Evolutionary conservation across 805 yeast genomes (phyloP), one percentile per base, ranked within the genome.

Genomic region (Blastobotrys mokoenaii): DNA sequence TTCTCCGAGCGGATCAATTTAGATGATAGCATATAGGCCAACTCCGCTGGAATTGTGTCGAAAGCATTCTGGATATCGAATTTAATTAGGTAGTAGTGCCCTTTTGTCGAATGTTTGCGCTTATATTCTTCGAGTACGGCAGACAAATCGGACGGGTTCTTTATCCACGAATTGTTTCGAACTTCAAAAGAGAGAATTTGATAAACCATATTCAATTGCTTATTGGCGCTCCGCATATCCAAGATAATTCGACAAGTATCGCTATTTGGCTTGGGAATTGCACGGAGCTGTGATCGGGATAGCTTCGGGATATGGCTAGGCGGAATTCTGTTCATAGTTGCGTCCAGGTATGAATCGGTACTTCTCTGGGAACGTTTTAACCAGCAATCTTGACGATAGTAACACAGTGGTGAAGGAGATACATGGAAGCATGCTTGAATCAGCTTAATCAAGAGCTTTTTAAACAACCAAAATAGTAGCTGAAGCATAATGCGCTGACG

Each of bases 51-150:
- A 12, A 88, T 66, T 2, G 79, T 74, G 55, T 90, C 97, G 59
- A 78, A 89, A 46, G 96, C 87, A 2, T 80, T 72, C 45, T 71
- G 72, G 51, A 84, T 77, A 59, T 89, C 97, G 60, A 86, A 83
- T 52, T 84, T 85, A 20, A 83, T 66, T 12, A 74, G 74, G 55
- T 67, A 74, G 0, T 80, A 50, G 16, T 41, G 40, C 9, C 45
- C 43, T 2, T 22, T 14, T 1, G 51, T 41, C 0, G 27, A 22
- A 22, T 22, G 27, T 5, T 8, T 77, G 77, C 3, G 46, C 43
- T 8, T 49, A 45, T 3, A 84, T 0, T 52, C 32, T 5, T 58
- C 47, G 0, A 82, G 49, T 2, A 55, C 49, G 0, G 49, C 41
- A 1, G 77, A 68, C 9, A 81, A 66, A 34, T 79, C 80, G 16